Evolutionary conservation across 352 stramenopile species (phyloP), one percentile per base, ranked within the genome.

Genomic region (Pythium volutum): DNA sequence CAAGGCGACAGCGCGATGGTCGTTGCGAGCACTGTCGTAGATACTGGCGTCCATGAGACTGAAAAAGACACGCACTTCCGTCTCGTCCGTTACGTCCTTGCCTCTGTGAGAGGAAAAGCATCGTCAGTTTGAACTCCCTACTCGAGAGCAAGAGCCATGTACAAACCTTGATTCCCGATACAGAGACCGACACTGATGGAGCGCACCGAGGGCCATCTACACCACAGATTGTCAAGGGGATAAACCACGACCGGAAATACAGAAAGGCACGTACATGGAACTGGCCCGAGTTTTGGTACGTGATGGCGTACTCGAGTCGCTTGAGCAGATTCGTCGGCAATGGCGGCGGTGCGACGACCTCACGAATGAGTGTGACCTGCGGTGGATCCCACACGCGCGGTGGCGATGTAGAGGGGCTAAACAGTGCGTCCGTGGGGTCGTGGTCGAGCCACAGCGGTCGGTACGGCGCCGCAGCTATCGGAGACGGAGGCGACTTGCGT

Each of bases 231-330:
- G 33, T 38, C 33, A 38, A n/a, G n/a, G n/a, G n/a, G n/a, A n/a
- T n/a, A n/a, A n/a, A n/a, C n/a, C n/a, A n/a, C n/a, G n/a, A n/a
- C n/a, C n/a, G n/a, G n/a, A n/a, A n/a, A n/a, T n/a, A n/a, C n/a
- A n/a, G n/a, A 33, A 31, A 26, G 38, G 16, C 14, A 72, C 75
- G 25, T 67, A 91, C 81, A 29, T 89, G 72, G 55, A 70, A 86
- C 53, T 89, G 81, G 5, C 55, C 65, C 43, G 70, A 72, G 55
- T 89, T 91, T 54, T 91, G 82, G 49, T 82, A 87, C 23, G 79
- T 82, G 47, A 91, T 62, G 1, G 71, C 73, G 50, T 69, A 71
- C 60, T 88, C 76, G 15, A 91, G 63, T 46, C 78, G 62, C 15
- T 80, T 72, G 29, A 82, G 67, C 10, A 82, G 64, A 16, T 72